A percentile compares a stretch with the other conserved stretches of the same genome.
Conservation (phyloP, 2,329 filamentous ascomycete genomes). For the Metarhizium humberi region DNA sequence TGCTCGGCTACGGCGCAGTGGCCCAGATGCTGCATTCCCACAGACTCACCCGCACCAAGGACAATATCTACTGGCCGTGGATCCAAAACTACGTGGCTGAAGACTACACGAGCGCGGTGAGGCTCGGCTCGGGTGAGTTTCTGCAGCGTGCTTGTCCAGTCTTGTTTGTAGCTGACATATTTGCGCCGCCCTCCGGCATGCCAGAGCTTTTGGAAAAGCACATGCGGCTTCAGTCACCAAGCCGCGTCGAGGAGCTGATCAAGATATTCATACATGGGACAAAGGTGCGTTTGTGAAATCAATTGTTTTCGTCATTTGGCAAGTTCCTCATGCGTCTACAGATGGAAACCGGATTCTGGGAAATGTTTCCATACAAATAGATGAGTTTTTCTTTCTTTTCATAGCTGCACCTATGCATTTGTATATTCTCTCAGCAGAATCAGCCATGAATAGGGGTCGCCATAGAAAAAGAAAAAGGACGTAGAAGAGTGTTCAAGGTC, state of each 20-base stretch:
- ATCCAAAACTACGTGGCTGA: constrained; percentile 80
- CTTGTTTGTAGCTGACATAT: neutral
- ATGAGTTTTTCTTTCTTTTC: neutral
- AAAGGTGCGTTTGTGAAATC: constrained; percentile 42
- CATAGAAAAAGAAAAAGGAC: neutral
- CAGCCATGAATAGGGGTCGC: neutral
- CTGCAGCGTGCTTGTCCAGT: neutral
- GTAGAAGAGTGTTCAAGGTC: too few relatives aligned
- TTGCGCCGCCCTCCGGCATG: neutral
- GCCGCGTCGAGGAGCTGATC: constrained; percentile 71
- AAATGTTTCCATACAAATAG: constrained; percentile 35
- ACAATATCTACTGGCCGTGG: constrained; percentile 81
- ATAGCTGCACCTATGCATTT: neutral
- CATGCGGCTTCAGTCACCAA: constrained; percentile 61
- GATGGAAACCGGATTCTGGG: constrained; percentile 48
- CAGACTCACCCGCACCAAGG: constrained; percentile 42
- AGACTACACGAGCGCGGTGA: constrained; percentile 67
- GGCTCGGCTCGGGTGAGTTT: constrained; percentile 54
- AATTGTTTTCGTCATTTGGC: neutral
- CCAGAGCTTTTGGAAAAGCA: constrained; percentile 67
- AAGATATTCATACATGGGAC: constrained; percentile 83
- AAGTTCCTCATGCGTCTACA: constrained; percentile 11
- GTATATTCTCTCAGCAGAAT: neutral
- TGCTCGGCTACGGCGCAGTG: constrained; percentile 81
- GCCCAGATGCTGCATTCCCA: constrained; percentile 61